Evolutionary conservation across 116 monocot genomes (phyloP).

Genomic region (Thalassia testudinum): DNA sequence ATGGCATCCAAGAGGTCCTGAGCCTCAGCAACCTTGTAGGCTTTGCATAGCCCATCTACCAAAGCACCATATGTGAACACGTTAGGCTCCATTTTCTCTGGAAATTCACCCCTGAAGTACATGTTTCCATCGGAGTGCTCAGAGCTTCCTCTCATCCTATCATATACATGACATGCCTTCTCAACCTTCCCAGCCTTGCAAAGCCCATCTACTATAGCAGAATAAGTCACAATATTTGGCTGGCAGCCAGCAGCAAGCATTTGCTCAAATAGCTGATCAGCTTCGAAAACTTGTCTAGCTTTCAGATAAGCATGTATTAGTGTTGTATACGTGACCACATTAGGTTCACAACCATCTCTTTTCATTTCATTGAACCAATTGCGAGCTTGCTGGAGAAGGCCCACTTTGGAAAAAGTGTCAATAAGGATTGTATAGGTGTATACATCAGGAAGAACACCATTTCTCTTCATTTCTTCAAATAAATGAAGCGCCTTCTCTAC

Average conservation of each 20-base stretch:
- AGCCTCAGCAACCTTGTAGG: conserved; percentile 65
- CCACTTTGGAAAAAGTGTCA: conserved; percentile 82
- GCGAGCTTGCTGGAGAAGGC: conserved; percentile 59
- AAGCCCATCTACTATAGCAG: conserved; percentile 75
- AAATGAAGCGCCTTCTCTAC: conserved; percentile 62
- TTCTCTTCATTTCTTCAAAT: conserved; percentile 86
- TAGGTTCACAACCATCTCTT: conserved; percentile 59
- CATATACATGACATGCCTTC: conserved; percentile 62
- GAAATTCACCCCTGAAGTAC: conserved; percentile 28
- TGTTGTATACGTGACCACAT: conserved; percentile 83
- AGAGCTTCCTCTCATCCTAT: conserved; percentile 51
- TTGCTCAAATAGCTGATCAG: conserved; percentile 51
- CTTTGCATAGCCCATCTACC: conserved; percentile 93
- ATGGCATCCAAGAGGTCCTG: conserved; percentile 53
- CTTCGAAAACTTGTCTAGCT: conserved; percentile 32
- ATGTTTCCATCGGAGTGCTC: conserved; percentile 22
- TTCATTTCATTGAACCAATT: conserved; percentile 86
- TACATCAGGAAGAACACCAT: conserved; percentile 62
- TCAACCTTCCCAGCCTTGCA: conserved; percentile 70
- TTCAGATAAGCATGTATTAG: conserved; percentile 89
- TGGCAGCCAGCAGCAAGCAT: conserved; percentile 51
- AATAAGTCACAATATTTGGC: conserved; percentile 67
- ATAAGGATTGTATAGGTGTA: conserved; percentile 85
- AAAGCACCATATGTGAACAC: conserved; percentile 93
- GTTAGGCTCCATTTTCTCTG: conserved; percentile 37